Percentiles rank a stretch among this genome's conserved stretches.
Evolutionary conservation across 148 eudicot genomes (phyloP).

Genomic region (Rhododendron mucronatum): DNA sequence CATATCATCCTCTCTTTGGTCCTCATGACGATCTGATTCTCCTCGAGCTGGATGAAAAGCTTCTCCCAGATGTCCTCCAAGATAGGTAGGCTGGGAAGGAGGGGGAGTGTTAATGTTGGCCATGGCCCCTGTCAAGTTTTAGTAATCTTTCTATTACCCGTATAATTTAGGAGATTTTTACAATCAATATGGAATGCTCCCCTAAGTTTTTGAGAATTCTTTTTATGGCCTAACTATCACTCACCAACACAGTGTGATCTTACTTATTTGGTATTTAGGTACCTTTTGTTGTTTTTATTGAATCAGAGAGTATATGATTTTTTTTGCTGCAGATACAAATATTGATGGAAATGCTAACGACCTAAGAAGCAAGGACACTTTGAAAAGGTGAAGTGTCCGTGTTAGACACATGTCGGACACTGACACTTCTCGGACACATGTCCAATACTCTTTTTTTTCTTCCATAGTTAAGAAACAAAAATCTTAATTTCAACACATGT

Average conservation of each 20-base stretch:
- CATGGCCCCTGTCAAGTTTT: neutral
- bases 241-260: neutral
- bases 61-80: constrained; percentile 69
- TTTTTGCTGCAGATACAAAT: neutral
- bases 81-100: constrained; percentile 40
- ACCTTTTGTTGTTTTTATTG: neutral
- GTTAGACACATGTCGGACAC: neutral
- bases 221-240: neutral
- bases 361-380: neutral
- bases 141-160: neutral
- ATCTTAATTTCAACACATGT: neutral
- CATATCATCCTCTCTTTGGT: constrained; percentile 76
- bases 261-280: neutral
- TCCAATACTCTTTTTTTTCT: neutral
- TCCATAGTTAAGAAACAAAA: neutral
- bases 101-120: neutral
- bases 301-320: neutral
- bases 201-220: neutral
- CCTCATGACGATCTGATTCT: constrained; percentile 77
- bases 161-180: neutral
- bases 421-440: neutral
- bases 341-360: neutral
- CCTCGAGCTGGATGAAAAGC: constrained; percentile 87
- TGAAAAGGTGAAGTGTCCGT: neutral
- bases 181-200: neutral